A percentile compares a stretch with the other conserved stretches of the same genome.
Conservation (phyloP, 2,329 filamentous ascomycete genomes). For the Microascus cirrosus region DNA sequence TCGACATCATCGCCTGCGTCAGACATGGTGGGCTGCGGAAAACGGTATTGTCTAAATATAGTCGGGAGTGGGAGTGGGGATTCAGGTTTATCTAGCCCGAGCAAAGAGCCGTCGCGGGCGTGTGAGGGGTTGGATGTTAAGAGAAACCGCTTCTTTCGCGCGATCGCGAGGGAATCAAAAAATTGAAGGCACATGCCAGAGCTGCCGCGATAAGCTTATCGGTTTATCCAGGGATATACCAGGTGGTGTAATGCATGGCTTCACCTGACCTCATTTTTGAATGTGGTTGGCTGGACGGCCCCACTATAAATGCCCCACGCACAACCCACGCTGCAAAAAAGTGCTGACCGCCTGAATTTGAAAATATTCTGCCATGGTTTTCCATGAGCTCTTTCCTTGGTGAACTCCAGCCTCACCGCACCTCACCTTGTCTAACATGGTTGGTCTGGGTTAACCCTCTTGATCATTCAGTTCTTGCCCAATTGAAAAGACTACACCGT, state of each 20-base stretch:
- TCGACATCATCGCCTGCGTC: constrained; percentile 60
- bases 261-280: neutral
- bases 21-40: constrained; percentile 44
- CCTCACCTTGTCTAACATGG: too few species aligned
- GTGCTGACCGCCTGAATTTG: constrained; percentile 1
- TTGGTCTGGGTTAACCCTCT: neutral
- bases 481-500: neutral
- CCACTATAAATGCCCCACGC: neutral
- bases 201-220: constrained; percentile 6
- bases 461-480: neutral
- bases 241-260: neutral
- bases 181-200: constrained; percentile 1
- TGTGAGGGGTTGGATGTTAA: neutral
- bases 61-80: neutral
- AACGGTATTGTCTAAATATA: neutral
- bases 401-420: neutral
- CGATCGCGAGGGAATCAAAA: constrained; percentile 2
- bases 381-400: neutral
- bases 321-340: neutral
- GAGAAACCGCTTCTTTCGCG: neutral
- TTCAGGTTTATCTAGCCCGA: neutral
- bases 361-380: constrained; percentile 3
- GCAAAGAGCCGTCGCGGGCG: neutral
- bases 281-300: too few species aligned
- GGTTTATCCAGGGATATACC: constrained; percentile 4